Percentiles rank a stretch among this genome's conserved stretches.
Evolutionary conservation across 768 basidiomycete genomes (phyloP).

Genomic region (Saitozyma podzolica): DNA sequence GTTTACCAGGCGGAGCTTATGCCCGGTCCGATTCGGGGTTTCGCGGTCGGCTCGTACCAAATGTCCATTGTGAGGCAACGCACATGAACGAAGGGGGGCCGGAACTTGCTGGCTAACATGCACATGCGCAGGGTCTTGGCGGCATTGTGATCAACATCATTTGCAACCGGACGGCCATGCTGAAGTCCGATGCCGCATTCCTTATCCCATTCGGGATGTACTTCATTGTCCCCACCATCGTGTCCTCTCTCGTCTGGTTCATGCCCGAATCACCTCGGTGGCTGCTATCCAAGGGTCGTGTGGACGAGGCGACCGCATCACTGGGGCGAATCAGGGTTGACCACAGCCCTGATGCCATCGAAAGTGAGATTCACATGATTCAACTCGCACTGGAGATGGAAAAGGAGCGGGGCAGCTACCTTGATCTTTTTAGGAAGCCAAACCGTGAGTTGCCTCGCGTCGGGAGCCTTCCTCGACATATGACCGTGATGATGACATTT

Average conservation of each 20-base stretch:
- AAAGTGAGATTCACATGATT: neutral
- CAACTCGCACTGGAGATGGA: neutral
- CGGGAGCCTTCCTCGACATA: too few relatives aligned
- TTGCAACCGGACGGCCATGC: neutral
- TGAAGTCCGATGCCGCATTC: conserved; percentile 1
- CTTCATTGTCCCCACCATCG: conserved; percentile 6
- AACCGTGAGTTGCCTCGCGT: too few relatives aligned
- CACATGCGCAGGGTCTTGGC: neutral
- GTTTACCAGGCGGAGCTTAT: conserved; percentile 7
- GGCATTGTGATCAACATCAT: conserved; percentile 1
- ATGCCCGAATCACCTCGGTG: conserved; percentile 10
- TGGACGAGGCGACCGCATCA: conserved; percentile 59
- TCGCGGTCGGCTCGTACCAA: conserved; percentile 7
- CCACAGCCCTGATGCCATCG: neutral
- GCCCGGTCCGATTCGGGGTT: conserved; percentile 4
- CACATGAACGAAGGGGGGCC: too few relatives aligned
- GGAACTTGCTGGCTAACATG: too few relatives aligned
- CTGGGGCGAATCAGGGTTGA: neutral
- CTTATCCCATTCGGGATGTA: neutral
- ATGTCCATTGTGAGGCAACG: neutral
- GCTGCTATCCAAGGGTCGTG: conserved; percentile 47
- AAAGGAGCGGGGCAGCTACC: neutral
- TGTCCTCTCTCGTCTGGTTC: conserved; percentile 5
- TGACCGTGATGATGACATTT: too few relatives aligned
- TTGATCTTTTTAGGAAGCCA: too few relatives aligned